These are phyloP conservation scores for Micractinium conductrix DNA, from an alignment of 139 green algal genomes.

Conservation along the genomic window DNA sequence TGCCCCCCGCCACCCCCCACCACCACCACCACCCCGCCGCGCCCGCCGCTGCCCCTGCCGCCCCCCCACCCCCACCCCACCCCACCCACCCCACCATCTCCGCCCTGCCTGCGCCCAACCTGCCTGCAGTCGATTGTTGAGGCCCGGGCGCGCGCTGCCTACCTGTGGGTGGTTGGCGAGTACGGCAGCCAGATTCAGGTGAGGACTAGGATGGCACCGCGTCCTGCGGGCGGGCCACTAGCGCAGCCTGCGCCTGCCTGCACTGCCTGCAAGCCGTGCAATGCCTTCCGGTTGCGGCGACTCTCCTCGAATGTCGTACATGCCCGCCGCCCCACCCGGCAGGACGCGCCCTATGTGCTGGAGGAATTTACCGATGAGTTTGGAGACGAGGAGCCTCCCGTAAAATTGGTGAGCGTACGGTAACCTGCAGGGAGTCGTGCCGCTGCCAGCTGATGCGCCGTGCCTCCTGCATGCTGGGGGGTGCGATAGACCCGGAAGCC, in stretches of 20 bases:
- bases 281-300: too few relatives aligned
- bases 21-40: too few relatives aligned
- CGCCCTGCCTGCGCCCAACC: background rate
- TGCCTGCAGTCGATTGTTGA: slow-evolving; percentile 59
- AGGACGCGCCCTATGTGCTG: slow-evolving; percentile 91
- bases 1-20: too few relatives aligned
- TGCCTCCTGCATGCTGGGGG: background rate
- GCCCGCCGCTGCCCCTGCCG: too few relatives aligned
- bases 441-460: background rate
- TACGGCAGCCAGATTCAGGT: slow-evolving; percentile 82
- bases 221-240: too few relatives aligned
- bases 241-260: too few relatives aligned
- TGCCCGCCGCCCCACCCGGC: slow-evolving; percentile 15
- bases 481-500: too few relatives aligned
- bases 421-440: too few relatives aligned
- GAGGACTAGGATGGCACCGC: too few relatives aligned
- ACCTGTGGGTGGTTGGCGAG: slow-evolving; percentile 94
- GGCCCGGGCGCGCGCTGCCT: slow-evolving; percentile 78
- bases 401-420: slow-evolving; percentile 57
- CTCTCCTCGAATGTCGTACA: too few relatives aligned
- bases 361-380: slow-evolving; percentile 78
- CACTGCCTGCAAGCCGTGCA: too few relatives aligned
- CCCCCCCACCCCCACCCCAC: background rate
- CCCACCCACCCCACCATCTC: background rate
- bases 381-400: slow-evolving; percentile 51